Base-by-base conservation (phyloP, 2,329 filamentous ascomycete genomes). In the Eutypa lata region DNA sequence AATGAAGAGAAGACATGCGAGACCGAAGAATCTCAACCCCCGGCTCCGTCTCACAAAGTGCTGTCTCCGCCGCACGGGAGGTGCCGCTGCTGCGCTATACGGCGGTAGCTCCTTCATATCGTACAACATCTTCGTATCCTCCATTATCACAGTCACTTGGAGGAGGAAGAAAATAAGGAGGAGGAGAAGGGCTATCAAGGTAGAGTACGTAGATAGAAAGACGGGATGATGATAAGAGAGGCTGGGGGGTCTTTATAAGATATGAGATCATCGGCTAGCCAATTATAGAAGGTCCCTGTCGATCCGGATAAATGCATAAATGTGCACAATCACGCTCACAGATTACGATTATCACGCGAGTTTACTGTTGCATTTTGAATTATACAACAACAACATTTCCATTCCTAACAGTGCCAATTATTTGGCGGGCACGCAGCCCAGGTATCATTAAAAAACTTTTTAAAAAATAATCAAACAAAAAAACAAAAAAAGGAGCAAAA, bases 1-100 rank as follows among this genome's bases (percentile, higher is more conserved):
- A 44, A 79, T 76, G 55, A 82, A 79, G 28, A 68, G 68, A n/a
- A 83, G 68, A 57, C 74, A 79, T 8, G 73, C 72, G 6, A 82
- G 57, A 7, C 66, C 72, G 42, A 78, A 63, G 51, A 77, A 61
- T 40, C 73, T 73, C 49, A 80, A 57, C 2, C 66, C 70, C 35
- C 76, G 72, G 10, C 74, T 76, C 37, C 76, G 73, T 49, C 78
- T 73, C 35, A 75, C 50, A 31, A 66, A 60, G 38, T 62, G 60
- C 46, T 63, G 68, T 52, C 63, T 55, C 51, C 57, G 62, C 61
- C 59, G 59, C 38, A 60, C 61, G 16, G 67, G 61, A 16, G 67
- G 57, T n/a, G 61, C 60, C 45, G 65, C 63, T 19, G 65, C 58
- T 10, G 68, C 69, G 58, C 69, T 73, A 59, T 80, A 78, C 3